A percentile compares a stretch with the other conserved stretches of the same genome.
Conservation (phyloP, 129 eudicot species). For the Chrysanthemum lavandulifolium region DNA sequence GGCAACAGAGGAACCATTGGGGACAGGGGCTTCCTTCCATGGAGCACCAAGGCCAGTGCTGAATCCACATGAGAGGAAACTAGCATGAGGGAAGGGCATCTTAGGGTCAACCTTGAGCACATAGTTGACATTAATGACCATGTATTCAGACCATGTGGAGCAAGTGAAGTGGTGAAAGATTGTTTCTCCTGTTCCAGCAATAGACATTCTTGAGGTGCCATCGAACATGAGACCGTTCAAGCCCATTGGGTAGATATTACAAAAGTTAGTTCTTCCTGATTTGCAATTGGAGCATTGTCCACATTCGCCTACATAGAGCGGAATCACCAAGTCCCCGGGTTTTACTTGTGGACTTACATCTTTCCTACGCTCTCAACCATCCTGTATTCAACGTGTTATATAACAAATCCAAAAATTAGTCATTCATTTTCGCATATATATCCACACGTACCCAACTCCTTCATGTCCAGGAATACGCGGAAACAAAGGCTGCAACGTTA, state of each 20-base stretch:
- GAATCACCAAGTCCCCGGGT: constrained; percentile 57
- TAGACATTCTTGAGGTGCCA: constrained; percentile 54
- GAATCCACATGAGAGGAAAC: constrained; percentile 61
- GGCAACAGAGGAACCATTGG: constrained; percentile 50
- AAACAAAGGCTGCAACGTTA: no score
- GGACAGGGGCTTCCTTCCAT: constrained; percentile 37
- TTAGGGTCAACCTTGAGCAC: constrained; percentile 46
- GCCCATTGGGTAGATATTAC: constrained; percentile 32
- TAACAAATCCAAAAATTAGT: neutral
- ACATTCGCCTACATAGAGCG: constrained; percentile 56
- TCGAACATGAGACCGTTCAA: constrained; percentile 45
- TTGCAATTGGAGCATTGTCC: constrained; percentile 50
- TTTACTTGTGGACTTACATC: constrained; percentile 28
- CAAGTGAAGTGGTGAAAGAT: constrained; percentile 43
- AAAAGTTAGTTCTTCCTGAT: constrained; percentile 43
- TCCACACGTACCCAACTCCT: neutral
- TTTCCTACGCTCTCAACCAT: constrained; percentile 56
- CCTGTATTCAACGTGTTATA: constrained; percentile 18
- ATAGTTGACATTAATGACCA: constrained; percentile 40
- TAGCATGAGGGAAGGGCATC: constrained; percentile 43
- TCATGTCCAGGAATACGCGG: no score
- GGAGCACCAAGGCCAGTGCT: constrained; percentile 59
- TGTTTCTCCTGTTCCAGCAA: constrained; percentile 30
- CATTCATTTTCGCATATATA: neutral
- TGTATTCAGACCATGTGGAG: constrained; percentile 63